Percentiles rank a stretch among this genome's conserved stretches.
These are phyloP conservation scores for Puccinia coronata DNA, from an alignment of 1,284 basidiomycete genomes.

Conservation along the genomic window DNA sequence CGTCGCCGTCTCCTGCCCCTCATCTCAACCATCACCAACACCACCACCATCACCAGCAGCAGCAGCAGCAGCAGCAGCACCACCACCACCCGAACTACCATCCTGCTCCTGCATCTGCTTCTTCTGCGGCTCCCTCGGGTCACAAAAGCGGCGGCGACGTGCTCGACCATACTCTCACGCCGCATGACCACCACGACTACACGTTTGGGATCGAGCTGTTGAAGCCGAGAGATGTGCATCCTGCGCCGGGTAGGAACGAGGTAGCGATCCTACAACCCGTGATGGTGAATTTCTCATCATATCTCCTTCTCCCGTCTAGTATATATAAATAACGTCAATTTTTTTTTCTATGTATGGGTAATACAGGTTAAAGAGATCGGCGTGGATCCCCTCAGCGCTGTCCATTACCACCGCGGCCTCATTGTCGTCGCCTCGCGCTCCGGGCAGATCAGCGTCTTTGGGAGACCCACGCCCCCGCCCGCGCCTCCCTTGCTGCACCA, in stretches of 20 bases:
- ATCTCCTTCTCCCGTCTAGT: neutral
- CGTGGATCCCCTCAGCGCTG: constrained; percentile 23
- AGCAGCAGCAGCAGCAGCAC: too few species aligned
- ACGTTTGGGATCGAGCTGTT: constrained; percentile 58
- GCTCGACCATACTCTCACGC: neutral
- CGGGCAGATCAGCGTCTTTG: constrained; percentile 26
- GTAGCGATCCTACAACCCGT: constrained; percentile 88
- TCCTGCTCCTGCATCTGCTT: too few species aligned
- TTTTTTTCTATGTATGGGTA: neutral
- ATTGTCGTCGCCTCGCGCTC: constrained; percentile 7
- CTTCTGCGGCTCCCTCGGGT: neutral
- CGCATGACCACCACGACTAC: constrained; percentile 64
- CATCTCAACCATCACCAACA: too few species aligned
- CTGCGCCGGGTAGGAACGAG: constrained; percentile 82
- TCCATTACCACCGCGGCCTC: constrained; percentile 22
- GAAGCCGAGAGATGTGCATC: constrained; percentile 69
- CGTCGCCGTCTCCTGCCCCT: constrained; percentile 53
- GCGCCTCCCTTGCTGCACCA: neutral
- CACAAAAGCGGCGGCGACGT: neutral
- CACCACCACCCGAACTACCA: too few species aligned
- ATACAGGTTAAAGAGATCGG: constrained; percentile 45
- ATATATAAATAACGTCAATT: neutral
- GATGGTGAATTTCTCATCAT: constrained; percentile 65
- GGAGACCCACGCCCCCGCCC: constrained; percentile 13
- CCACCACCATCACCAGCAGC: too few species aligned